Evolutionary conservation across 1,284 basidiomycete species (phyloP).

Genomic region (Ustilago cynodontis): DNA sequence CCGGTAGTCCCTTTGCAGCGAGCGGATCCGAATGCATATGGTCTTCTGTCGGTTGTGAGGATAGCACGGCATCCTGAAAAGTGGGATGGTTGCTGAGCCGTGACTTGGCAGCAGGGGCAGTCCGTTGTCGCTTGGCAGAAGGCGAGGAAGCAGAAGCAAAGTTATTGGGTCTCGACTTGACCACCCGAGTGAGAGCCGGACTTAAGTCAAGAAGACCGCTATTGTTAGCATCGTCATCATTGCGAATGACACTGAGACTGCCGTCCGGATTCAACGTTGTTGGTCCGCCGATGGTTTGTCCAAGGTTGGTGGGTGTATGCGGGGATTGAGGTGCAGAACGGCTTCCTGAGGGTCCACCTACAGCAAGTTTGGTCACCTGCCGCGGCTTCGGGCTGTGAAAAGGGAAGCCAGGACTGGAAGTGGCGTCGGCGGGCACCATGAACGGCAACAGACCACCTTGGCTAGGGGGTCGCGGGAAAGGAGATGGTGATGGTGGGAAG

Average conservation of each 20-base stretch:
- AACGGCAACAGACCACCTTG: not conserved
- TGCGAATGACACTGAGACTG: slow-evolving; percentile 64
- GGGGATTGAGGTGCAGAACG: slow-evolving; percentile 44
- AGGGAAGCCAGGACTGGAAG: slow-evolving; percentile 31
- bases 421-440: slow-evolving; percentile 32
- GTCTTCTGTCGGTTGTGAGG: slow-evolving; percentile 29
- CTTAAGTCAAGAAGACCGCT: slow-evolving; percentile 65
- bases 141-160: slow-evolving; percentile 15
- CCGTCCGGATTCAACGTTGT: slow-evolving; percentile 56
- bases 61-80: slow-evolving; percentile 15
- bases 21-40: slow-evolving; percentile 26
- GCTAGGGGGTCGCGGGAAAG: not conserved
- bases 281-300: slow-evolving; percentile 1
- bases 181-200: slow-evolving; percentile 45
- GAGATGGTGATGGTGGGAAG: not conserved
- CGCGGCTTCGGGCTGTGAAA: slow-evolving; percentile 37
- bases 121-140: slow-evolving; percentile 18
- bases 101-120: slow-evolving; percentile 20
- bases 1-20: slow-evolving; percentile 6
- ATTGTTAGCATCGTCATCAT: slow-evolving; percentile 66
- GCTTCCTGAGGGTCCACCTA: slow-evolving; percentile 20
- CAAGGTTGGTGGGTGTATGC: slow-evolving; percentile 33
- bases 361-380: slow-evolving; percentile 40
- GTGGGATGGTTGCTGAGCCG: slow-evolving; percentile 32
- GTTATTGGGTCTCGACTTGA: slow-evolving; percentile 29